phyloP scores from a whole-genome alignment of 192 early-diverging fungal genomes.

The Mortierella antarctica region DNA sequence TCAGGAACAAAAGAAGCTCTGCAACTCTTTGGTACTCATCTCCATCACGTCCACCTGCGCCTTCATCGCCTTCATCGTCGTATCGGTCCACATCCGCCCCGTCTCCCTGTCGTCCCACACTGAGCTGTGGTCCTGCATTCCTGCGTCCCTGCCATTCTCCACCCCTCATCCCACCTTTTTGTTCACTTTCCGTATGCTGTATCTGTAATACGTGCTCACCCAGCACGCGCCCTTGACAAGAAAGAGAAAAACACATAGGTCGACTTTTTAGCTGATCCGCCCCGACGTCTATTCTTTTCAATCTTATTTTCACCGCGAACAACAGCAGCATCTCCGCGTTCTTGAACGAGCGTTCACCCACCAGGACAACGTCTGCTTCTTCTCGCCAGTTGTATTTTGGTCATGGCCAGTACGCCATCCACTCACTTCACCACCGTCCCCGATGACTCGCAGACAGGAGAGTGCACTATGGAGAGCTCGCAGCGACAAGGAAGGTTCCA shows the following conservation, averaged over 20 bases:
- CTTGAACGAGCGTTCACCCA: too few relatives aligned
- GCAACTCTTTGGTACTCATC: too few relatives aligned
- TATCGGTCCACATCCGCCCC: neutral
- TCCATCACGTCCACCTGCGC: neutral
- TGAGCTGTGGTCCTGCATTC: neutral
- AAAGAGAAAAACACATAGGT: too few relatives aligned
- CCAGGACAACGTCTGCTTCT: too few relatives aligned
- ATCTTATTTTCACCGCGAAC: too few relatives aligned
- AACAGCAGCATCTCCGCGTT: too few relatives aligned
- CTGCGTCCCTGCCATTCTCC: neutral
- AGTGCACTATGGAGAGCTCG: conserved; percentile 11
- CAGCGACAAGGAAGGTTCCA: conserved; percentile 14
- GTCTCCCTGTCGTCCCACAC: neutral
- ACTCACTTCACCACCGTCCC: conserved; percentile 1
- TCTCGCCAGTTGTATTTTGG: neutral
- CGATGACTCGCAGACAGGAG: conserved; percentile 11
- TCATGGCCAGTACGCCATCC: conserved; percentile 28
- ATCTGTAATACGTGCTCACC: neutral
- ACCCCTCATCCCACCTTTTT: neutral
- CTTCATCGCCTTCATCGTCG: neutral
- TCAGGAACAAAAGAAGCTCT: too few relatives aligned
- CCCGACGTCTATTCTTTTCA: too few relatives aligned
- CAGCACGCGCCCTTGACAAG: too few relatives aligned
- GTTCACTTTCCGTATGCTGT: neutral
- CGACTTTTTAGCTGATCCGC: too few relatives aligned